Base-by-base conservation (phyloP, 805 yeast genomes). In the Ogataea minuta region DNA sequence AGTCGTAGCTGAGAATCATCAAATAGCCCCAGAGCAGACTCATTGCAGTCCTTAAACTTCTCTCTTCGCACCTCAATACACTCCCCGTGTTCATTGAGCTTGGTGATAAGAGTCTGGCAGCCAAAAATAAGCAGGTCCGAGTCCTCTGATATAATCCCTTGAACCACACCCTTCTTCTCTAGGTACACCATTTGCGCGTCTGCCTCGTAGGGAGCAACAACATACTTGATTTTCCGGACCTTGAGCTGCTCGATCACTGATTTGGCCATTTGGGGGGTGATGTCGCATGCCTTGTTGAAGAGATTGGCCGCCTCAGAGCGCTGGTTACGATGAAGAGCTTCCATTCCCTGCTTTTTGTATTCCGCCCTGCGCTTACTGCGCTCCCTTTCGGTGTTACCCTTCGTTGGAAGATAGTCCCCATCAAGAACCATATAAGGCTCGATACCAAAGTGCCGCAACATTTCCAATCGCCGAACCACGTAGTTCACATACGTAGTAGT, bases 171-270 rank as follows among this genome's bases (percentile, higher is more conserved):
- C 0, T 63, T 48, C 43, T 77, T 76, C 57, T 91, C 98, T 29
- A 93, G 70, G 53, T 81, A 88, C 8, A 90, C 98, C 84, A 93
- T 77, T 60, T 93, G 99, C 1, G 99, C 84, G 60, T 93, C 99
- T 0, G 99, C 99, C 64, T 93, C 99, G 58, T 88, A 93, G 0
- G 99, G 99, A 0, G 99, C 98, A 7, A 93, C 99, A 6, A 93
- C 76, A 53, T 76, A 91, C 43, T 71, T 74, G 34, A 93, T 77
- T 1, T 63, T 61, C 31, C 72, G 67, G 10, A 59, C 48, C 49
- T 79, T 79, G 46, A 95, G 70, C 52, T 75, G 82, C 28, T 81
- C 84, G 56, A 90, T 88, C 9, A 91, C 70, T 9, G 87, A 73
- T 52, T 85, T 85, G 4, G 96, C 97, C 93, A 93, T 89, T 46